Base-by-base conservation (phyloP, 1,139 yeast species). In the Blastobotrys malaysiensis region DNA sequence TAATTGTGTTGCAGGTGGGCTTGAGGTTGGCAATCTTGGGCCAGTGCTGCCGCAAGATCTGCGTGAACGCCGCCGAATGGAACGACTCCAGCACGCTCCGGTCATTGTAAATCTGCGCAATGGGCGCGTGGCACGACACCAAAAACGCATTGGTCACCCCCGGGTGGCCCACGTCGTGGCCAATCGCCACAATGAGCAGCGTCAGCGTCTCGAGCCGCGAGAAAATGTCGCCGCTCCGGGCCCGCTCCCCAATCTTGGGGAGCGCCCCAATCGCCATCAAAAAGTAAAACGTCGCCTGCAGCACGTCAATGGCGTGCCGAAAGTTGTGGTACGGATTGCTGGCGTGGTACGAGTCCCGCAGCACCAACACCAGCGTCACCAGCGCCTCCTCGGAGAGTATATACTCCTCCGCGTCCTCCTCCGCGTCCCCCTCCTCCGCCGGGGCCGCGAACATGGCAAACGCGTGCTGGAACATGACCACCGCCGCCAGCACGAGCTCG, bases 141-240 rank as follows among this genome's bases (percentile, higher is more conserved):
- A 91, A 73, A 60, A 89, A 84, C 47, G 83, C 82, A 69, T 90
- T 89, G 11, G 96, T 89, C 18, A 90, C 84, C 1, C 98, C 99
- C 0, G 99, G 98, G 69, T 93, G 99, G 19, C 97, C 96, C 31
- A 88, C 84, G 70, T 93, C 99, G 70, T 93, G 99, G 49, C 99
- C 98, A 50, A 91, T 73, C 1, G 97, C 96, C 1, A 97, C 88
- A 21, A 90, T 76, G 46, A 88, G 76, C 24, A 89, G 72, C 0
- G 84, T 81, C 48, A 84, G 70, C 1, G 80, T 74, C 64, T 83
- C 85, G 21, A 76, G 60, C 0, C 82, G 76, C 27, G 48, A 49
- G 39, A 55, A 44, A 39, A 45, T 26, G 18, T 51, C 46, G 19
- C n/a, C 11, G 11, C 18, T 14, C 24, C 14, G 26, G 26, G 36